phyloP scores from a whole-genome alignment of 495 filamentous ascomycete genomes.

The Talaromyces proteolyticus region DNA sequence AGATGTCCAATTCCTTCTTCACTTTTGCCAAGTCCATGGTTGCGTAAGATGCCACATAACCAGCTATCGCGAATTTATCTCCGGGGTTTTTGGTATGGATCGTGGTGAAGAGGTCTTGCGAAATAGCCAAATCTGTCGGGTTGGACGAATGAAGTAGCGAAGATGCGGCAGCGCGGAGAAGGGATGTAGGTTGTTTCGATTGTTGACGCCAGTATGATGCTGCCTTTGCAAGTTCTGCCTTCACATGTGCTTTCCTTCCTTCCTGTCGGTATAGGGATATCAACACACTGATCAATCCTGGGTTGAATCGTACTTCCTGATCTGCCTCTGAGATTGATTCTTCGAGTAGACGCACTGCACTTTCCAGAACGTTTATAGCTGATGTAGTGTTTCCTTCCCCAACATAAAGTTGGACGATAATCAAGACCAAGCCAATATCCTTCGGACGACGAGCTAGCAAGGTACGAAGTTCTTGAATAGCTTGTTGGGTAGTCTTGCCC shows the following conservation, averaged over 20 bases:
- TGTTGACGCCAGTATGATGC: constrained; percentile 71
- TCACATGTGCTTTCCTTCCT: constrained; percentile 68
- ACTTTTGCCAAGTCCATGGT: constrained; percentile 57
- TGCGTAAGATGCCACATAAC: constrained; percentile 78
- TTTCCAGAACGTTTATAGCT: constrained; percentile 70
- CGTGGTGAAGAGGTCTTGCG: constrained; percentile 67
- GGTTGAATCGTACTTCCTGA: constrained; percentile 69
- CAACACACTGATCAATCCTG: constrained; percentile 77
- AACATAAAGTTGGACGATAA: constrained; percentile 79
- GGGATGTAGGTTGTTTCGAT: constrained; percentile 43
- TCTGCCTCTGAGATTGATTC: constrained; percentile 54
- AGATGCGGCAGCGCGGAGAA: constrained; percentile 74
- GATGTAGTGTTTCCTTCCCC: constrained; percentile 65
- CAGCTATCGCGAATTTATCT: constrained; percentile 65
- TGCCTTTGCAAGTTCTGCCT: constrained; percentile 68
- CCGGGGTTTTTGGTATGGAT: constrained; percentile 56
- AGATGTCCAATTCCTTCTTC: constrained; percentile 49
- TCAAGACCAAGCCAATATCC: constrained; percentile 80
- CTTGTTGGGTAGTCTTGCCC: constrained; percentile 57
- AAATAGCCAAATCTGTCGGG: constrained; percentile 55
- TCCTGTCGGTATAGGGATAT: constrained; percentile 77
- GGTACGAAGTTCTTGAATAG: constrained; percentile 66
- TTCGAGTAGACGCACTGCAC: constrained; percentile 68
- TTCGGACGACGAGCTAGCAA: constrained; percentile 71
- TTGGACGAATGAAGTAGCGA: constrained; percentile 71